Conservation (phyloP, 108 stramenopile genomes). For the Fistulifera pelliculosa region DNA sequence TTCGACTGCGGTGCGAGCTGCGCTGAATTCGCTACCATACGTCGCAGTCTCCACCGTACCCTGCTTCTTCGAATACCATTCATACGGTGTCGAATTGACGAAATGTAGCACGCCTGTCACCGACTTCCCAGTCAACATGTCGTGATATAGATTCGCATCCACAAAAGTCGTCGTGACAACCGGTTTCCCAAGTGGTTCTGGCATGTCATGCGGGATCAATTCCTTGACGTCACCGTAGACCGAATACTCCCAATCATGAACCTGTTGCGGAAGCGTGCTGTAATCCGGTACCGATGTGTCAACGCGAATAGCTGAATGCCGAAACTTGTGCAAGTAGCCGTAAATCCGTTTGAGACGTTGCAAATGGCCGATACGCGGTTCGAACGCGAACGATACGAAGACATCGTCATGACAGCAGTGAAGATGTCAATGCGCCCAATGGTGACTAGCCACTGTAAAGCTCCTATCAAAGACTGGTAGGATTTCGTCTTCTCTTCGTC, state of each 20-base stretch:
- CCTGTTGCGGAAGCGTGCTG: background rate
- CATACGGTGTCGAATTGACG: constrained; percentile 1
- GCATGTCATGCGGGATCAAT: constrained; percentile 5
- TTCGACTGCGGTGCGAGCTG: no score
- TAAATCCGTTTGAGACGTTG: constrained; percentile 11
- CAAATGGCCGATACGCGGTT: background rate
- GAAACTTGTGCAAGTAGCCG: constrained; percentile 15
- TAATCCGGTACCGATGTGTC: background rate
- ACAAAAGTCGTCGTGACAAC: constrained; percentile 8
- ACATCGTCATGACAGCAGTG: background rate
- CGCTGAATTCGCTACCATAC: no score
- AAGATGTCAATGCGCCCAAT: constrained; percentile 26
- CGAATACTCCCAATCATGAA: constrained; percentile 4
- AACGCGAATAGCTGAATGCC: constrained; percentile 6
- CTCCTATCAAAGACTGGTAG: constrained; percentile 23
- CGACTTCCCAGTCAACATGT: constrained; percentile 3
- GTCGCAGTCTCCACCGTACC: no score
- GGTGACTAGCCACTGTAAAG: constrained; percentile 15
- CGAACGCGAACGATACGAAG: background rate
- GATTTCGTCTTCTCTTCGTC: constrained; percentile 4
- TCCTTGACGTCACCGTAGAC: constrained; percentile 8
- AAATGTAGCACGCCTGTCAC: constrained; percentile 6
- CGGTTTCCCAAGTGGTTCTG: constrained; percentile 9
- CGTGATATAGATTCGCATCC: constrained; percentile 22
- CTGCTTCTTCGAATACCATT: constrained; percentile 8